These are phyloP conservation scores for Podaxis sp. DNA, from an alignment of 768 basidiomycete genomes.

Conservation along the genomic window DNA sequence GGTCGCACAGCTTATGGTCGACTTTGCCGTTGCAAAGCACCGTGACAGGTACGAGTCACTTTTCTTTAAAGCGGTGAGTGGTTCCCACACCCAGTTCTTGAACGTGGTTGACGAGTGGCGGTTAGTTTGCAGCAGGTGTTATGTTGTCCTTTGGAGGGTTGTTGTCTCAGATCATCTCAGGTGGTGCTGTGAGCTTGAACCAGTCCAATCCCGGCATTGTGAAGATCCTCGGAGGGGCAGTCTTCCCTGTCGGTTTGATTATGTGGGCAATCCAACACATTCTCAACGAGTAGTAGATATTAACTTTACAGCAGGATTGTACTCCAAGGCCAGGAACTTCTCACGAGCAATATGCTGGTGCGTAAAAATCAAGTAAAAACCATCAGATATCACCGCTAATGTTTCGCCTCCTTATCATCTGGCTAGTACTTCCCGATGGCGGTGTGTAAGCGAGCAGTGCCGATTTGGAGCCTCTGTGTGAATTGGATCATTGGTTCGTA, in stretches of 20 bases:
- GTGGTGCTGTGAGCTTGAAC: conserved; percentile 50
- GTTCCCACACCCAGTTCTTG: not conserved
- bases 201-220: conserved; percentile 61
- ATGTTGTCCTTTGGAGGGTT: conserved; percentile 77
- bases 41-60: conserved; percentile 52
- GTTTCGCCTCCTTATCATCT: not conserved
- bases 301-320: conserved; percentile 49
- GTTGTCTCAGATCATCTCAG: conserved; percentile 53
- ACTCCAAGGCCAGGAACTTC: conserved; percentile 62
- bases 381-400: not conserved
- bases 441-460: conserved; percentile 51
- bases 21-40: conserved; percentile 58
- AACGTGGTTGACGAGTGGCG: not conserved
- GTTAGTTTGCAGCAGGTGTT: conserved; percentile 62
- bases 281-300: not conserved
- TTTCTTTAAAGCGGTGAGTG: conserved; percentile 68
- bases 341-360: conserved; percentile 80
- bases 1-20: conserved; percentile 54
- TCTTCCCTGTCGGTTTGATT: conserved; percentile 74
- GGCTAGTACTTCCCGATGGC: conserved; percentile 68
- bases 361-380: not conserved
- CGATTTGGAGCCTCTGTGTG: conserved; percentile 64
- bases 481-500: conserved; percentile 66
- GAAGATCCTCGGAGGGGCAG: conserved; percentile 60
- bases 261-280: conserved; percentile 41